phyloP scores from a whole-genome alignment of 495 filamentous ascomycete genomes.

The Tuber magnatum region DNA sequence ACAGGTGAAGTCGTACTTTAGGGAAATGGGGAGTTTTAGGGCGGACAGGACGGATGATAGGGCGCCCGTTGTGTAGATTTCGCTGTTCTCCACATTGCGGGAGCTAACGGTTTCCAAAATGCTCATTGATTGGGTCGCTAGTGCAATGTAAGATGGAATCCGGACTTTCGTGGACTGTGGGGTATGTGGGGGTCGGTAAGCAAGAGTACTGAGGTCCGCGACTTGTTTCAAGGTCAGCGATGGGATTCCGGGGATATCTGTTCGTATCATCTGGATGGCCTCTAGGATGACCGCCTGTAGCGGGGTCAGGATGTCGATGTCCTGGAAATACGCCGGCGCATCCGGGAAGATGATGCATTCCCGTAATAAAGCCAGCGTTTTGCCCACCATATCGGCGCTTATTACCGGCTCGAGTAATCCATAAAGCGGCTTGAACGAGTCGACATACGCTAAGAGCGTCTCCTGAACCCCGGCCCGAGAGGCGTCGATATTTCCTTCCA shows the following conservation, averaged over 20 bases:
- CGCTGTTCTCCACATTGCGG: conserved; percentile 54
- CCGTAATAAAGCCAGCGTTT: conserved; percentile 50
- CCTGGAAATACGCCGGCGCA: conserved; percentile 67
- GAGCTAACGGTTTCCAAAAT: conserved; percentile 59
- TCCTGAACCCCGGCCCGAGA: conserved; percentile 39
- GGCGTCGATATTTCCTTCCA: conserved; percentile 31
- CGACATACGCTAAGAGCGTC: conserved; percentile 62
- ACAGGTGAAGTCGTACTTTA: conserved; percentile 65
- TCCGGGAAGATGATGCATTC: conserved; percentile 63
- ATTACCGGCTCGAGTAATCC: conserved; percentile 63
- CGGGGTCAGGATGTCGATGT: conserved; percentile 74
- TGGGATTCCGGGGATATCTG: conserved; percentile 60
- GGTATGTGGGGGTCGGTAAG: conserved; percentile 47
- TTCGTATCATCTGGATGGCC: conserved; percentile 62
- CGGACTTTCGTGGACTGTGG: conserved; percentile 30
- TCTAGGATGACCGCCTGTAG: conserved; percentile 70
- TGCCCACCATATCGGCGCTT: conserved; percentile 52
- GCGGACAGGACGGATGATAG: conserved; percentile 55
- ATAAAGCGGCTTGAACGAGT: conserved; percentile 69
- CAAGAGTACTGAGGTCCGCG: conserved; percentile 61
- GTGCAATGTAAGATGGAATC: conserved; percentile 69
- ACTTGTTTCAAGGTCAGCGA: conserved; percentile 60
- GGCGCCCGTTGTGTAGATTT: conserved; percentile 60
- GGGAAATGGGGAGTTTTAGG: conserved; percentile 58
- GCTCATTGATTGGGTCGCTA: conserved; percentile 69